Conservation (phyloP, 2,329 filamentous ascomycete species). For the Pyrenochaeta sp. region DNA sequence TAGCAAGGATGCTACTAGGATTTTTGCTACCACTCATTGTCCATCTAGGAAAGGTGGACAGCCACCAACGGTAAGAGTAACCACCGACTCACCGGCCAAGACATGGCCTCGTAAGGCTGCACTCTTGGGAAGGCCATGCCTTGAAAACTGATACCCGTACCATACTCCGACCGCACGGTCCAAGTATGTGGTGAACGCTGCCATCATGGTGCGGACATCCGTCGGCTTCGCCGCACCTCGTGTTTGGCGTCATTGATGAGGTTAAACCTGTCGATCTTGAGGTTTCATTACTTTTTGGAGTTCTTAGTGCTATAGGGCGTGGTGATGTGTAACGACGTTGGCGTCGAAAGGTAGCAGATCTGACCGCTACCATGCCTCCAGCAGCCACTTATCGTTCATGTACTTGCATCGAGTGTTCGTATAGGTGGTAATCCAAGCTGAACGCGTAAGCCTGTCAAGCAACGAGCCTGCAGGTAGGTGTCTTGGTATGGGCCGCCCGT, state of each 20-base stretch:
- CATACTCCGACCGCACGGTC: slow-evolving; percentile 29
- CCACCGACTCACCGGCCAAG: slow-evolving; percentile 27
- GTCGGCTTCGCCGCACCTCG: slow-evolving; percentile 13
- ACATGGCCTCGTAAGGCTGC: slow-evolving; percentile 10
- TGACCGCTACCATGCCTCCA: slow-evolving; percentile 3
- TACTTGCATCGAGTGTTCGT: slow-evolving; percentile 3
- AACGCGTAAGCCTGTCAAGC: slow-evolving; percentile 41
- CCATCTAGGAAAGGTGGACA: not conserved
- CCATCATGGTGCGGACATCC: slow-evolving; percentile 30
- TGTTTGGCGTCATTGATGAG: slow-evolving; percentile 8
- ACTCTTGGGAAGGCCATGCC: slow-evolving; percentile 4
- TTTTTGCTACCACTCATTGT: slow-evolving; percentile 4
- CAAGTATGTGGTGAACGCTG: slow-evolving; percentile 7
- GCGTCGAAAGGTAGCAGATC: slow-evolving; percentile 6
- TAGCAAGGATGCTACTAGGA: slow-evolving; percentile 3
- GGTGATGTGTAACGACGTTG: slow-evolving; percentile 20
- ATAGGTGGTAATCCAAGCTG: slow-evolving; percentile 10
- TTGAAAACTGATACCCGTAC: slow-evolving; percentile 2
- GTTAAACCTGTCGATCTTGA: slow-evolving; percentile 1
- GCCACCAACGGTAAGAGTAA: slow-evolving; percentile 18
- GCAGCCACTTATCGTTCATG: slow-evolving; percentile 7
- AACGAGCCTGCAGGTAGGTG: slow-evolving; percentile 30
- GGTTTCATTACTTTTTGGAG: not conserved
- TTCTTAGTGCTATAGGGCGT: slow-evolving; percentile 5
- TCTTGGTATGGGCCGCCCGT: slow-evolving; percentile 21